Evolutionary conservation across 768 basidiomycete species (phyloP), one percentile per base, ranked within the genome.

Genomic region (Rhizopogon rudus): DNA sequence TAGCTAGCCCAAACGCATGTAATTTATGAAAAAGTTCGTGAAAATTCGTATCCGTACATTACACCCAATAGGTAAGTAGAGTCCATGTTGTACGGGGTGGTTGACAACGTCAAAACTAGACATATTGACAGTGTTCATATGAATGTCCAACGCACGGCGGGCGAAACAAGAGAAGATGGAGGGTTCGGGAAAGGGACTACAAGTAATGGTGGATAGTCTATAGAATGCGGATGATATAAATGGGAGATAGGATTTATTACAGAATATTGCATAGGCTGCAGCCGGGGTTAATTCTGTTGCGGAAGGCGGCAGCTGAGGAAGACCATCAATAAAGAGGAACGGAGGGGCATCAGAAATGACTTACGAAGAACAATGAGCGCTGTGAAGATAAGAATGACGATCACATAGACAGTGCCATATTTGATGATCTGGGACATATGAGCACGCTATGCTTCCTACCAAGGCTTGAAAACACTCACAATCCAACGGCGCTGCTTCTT

Each of bases 401-500:
- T 49, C 39, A 88, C 68, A 71, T 90, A 98, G 45, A 94, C 69
- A 51, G 88, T 72, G 44, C 93, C 87, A 62, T 95, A 95, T 72
- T 86, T 89, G 71, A 91, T 77, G 60, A 92, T 84, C 88, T 90
- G 60, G n/a, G 41, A 9, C 8, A 28, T 7, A 64, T 45, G 62
- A 59, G 51, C 63, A 40, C 54, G 41, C 33, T 25, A 51, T 50
- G 25, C 17, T 55, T 14, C 4, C 52, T 60, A 14, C 42, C 14
- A 46, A 10, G 45, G 37, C 39, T 28, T 7, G 33, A 41, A 49
- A 42, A 57, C 33, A 76, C 84, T 67, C 67, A 96, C 92, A 63
- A 95, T 94, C 81, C 87, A 87, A 54, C 93, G 85, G 52, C 95
- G 86, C 67, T 93, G 91, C 68, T 83, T 83, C 71, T 87, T 88